These are phyloP conservation scores for Solanum medicagineum DNA, from an alignment of 257 asterid genomes.

Conservation along the genomic window DNA sequence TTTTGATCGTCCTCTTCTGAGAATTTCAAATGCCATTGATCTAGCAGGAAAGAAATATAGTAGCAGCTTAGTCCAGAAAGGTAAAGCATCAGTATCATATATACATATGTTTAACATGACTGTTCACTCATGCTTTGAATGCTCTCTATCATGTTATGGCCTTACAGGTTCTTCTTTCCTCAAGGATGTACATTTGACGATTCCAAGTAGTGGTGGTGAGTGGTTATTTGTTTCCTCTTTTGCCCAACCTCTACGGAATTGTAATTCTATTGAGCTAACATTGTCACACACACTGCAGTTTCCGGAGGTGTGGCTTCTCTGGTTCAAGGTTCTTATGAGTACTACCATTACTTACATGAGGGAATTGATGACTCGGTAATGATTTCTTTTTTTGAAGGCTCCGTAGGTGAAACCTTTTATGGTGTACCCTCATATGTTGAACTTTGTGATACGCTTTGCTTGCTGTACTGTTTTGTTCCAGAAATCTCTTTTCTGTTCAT, in stretches of 20 bases:
- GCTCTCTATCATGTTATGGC: not conserved
- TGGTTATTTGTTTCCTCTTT: not conserved
- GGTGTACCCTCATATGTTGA: not conserved
- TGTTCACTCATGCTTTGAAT: not conserved
- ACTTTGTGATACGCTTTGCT: not conserved
- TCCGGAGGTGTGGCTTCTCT: slow-evolving; percentile 67
- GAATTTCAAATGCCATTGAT: slow-evolving; percentile 70
- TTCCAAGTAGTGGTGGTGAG: slow-evolving; percentile 88
- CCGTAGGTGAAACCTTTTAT: not conserved
- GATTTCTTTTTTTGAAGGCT: slow-evolving; percentile 4
- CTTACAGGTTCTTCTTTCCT: slow-evolving; percentile 56
- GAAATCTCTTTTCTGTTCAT: not conserved
- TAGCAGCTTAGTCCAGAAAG: slow-evolving; percentile 33
- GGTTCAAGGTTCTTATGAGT: slow-evolving; percentile 91
- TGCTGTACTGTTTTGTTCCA: not conserved
- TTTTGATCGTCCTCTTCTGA: slow-evolving; percentile 91
- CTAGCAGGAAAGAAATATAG: slow-evolving; percentile 34
- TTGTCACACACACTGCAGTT: slow-evolving; percentile 11
- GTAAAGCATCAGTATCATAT: slow-evolving; percentile 17
- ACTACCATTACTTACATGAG: slow-evolving; percentile 88
- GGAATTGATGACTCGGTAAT: slow-evolving; percentile 96
- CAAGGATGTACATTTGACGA: slow-evolving; percentile 79
- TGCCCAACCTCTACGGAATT: not conserved
- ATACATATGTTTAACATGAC: not conserved
- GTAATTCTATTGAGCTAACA: not conserved